Evolutionary conservation across 2,329 filamentous ascomycete species (phyloP).

Genomic region (Diaporthe destruens): DNA sequence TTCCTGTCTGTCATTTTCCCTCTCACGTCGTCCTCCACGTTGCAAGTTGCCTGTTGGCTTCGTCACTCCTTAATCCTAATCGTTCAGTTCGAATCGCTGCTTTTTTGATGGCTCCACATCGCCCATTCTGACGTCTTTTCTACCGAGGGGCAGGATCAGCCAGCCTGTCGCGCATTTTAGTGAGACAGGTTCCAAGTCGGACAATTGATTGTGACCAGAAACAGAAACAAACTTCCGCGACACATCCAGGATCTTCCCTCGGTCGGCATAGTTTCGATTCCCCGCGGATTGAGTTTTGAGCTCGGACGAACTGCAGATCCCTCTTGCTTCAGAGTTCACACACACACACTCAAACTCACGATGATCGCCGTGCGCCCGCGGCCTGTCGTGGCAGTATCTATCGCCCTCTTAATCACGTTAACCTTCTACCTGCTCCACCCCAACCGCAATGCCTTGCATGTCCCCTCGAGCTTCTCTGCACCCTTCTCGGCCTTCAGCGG

Average conservation of each 20-base stretch:
- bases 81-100: background rate
- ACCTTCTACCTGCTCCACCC: slow-evolving; percentile 41
- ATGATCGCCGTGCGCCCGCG: slow-evolving; percentile 39
- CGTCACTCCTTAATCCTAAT: background rate
- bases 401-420: slow-evolving; percentile 14
- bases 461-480: slow-evolving; percentile 32
- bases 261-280: background rate
- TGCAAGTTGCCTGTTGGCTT: background rate
- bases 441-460: slow-evolving; percentile 1
- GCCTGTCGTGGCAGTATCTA: slow-evolving; percentile 12
- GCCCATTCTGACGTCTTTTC: background rate
- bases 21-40: background rate
- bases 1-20: background rate
- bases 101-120: slow-evolving; percentile 32
- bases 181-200: background rate
- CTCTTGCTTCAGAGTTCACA: slow-evolving; percentile 10
- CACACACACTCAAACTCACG: too few relatives aligned
- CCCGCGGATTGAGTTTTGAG: slow-evolving; percentile 5
- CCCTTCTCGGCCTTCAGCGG: slow-evolving; percentile 33
- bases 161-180: background rate
- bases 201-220: background rate
- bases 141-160: background rate
- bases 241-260: background rate
- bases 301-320: slow-evolving; percentile 6
- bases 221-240: background rate